phyloP scores from a whole-genome alignment of 192 early-diverging fungal genomes.

The Thamnidium elegans region DNA sequence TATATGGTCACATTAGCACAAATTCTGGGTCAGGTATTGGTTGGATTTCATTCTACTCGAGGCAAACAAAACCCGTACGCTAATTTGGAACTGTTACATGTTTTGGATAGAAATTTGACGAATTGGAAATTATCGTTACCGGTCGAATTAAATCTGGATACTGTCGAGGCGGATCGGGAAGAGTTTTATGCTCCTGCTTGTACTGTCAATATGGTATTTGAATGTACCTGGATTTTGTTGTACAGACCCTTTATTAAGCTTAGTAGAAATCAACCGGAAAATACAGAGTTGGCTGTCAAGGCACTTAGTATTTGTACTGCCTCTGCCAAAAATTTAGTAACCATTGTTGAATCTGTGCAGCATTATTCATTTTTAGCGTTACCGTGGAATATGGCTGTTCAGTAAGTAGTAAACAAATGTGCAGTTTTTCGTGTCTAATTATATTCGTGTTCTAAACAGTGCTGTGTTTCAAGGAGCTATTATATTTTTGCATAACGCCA shows the following conservation, averaged over 20 bases:
- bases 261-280: not conserved
- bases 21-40: constrained; percentile 33
- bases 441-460: not conserved
- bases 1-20: constrained; percentile 22
- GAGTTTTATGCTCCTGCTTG: not conserved
- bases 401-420: constrained; percentile 19
- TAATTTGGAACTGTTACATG: constrained; percentile 14
- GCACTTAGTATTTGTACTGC: constrained; percentile 24
- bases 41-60: constrained; percentile 28
- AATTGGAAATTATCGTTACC: constrained; percentile 31
- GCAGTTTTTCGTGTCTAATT: too few species aligned
- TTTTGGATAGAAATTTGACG: constrained; percentile 25
- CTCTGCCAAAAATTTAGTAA: constrained; percentile 29
- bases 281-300: constrained; percentile 10
- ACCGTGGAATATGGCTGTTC: constrained; percentile 35
- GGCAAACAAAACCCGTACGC: constrained; percentile 1
- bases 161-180: not conserved
- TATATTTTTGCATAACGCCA: constrained; percentile 34
- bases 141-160: not conserved
- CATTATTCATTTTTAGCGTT: constrained; percentile 6
- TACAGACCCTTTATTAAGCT: constrained; percentile 31
- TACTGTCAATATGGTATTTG: constrained; percentile 21
- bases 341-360: constrained; percentile 18
- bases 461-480: constrained; percentile 33
- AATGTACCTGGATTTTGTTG: constrained; percentile 23